phyloP scores from a whole-genome alignment of 495 filamentous ascomycete genomes.

The Cercophora newfieldiana region DNA sequence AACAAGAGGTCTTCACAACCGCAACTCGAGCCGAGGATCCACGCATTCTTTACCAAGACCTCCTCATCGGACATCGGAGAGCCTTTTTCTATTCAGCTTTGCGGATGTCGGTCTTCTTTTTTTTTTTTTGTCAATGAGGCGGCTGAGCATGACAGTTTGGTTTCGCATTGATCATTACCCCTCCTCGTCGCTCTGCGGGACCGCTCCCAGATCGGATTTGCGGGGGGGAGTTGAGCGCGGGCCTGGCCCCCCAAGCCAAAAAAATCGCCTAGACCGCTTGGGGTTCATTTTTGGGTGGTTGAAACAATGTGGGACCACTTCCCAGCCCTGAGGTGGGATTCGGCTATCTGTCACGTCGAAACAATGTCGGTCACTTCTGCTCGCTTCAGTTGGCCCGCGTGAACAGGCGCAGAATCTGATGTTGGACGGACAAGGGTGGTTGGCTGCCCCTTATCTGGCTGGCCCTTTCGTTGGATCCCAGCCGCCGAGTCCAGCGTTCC shows the following conservation, averaged over 20 bases:
- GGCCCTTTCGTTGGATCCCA: slow-evolving; percentile 21
- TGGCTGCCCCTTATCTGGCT: slow-evolving; percentile 20
- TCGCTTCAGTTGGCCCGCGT: background rate
- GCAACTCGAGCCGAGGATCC: background rate
- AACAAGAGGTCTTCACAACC: background rate
- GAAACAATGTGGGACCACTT: slow-evolving; percentile 12
- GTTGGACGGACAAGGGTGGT: background rate
- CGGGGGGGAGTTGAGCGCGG: background rate
- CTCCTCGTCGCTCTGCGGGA: background rate
- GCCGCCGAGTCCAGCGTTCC: slow-evolving; percentile 15
- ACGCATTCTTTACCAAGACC: background rate
- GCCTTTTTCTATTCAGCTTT: background rate
- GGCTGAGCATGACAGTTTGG: slow-evolving; percentile 2
- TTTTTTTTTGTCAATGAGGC: background rate
- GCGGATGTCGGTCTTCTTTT: background rate
- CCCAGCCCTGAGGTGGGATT: slow-evolving; percentile 15
- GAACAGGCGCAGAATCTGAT: background rate
- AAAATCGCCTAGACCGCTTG: background rate
- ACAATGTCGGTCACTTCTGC: slow-evolving; percentile 20
- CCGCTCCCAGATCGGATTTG: background rate
- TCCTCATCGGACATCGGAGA: background rate
- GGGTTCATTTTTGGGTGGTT: background rate
- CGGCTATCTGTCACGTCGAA: slow-evolving; percentile 24
- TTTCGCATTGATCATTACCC: slow-evolving; percentile 15
- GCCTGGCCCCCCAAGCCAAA: background rate